These are phyloP conservation scores for Leptomonas pyrrhocoris DNA, from an alignment of 208 protist genomes.

Conservation along the genomic window DNA sequence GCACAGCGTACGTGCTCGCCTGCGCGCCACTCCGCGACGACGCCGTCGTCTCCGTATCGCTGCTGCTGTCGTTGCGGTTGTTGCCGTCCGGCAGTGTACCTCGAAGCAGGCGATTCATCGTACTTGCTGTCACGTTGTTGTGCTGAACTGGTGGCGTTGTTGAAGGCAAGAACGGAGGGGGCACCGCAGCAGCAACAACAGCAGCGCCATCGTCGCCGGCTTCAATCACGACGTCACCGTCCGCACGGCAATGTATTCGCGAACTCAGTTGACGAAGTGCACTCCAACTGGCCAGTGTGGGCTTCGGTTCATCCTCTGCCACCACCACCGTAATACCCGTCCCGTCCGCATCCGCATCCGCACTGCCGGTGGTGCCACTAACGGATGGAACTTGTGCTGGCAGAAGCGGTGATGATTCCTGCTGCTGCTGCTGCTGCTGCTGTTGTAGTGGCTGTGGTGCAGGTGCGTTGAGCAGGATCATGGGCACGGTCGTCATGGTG, in stretches of 20 bases:
- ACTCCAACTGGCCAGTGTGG: neutral
- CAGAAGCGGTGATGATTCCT: neutral
- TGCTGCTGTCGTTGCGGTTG: neutral
- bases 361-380: neutral
- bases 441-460: constrained; percentile 11
- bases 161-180: neutral
- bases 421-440: neutral
- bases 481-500: constrained; percentile 25
- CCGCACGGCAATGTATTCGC: neutral
- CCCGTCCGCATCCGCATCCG: constrained; percentile 4
- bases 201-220: neutral
- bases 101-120: constrained; percentile 1
- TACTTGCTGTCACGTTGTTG: neutral
- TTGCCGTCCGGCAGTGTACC: neutral
- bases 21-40: constrained; percentile 1
- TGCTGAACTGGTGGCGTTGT: neutral
- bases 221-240: constrained; percentile 13
- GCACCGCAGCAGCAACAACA: neutral
- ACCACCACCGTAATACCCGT: neutral
- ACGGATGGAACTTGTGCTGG: neutral
- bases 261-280: neutral
- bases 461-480: constrained; percentile 17
- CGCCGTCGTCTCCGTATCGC: neutral
- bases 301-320: neutral
- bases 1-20: neutral